Conservation (phyloP, 2,329 filamentous ascomycete genomes). For the Apiospora phragmitis region DNA sequence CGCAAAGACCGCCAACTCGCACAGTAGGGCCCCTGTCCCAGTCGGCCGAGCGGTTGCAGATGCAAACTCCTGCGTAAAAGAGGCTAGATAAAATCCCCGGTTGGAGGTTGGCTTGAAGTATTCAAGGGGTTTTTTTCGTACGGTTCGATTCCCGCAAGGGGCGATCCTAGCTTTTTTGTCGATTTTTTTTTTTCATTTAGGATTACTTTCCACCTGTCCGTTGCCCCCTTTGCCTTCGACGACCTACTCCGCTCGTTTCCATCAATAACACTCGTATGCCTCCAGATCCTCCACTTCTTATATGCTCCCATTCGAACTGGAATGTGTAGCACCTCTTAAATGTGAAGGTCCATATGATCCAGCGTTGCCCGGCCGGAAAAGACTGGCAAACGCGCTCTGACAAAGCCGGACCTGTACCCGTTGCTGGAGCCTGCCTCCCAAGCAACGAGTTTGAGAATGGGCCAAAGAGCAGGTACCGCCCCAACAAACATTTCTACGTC, state of each 20-base stretch:
- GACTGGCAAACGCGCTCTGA: neutral
- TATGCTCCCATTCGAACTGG: too few relatives aligned
- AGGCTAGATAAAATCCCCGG: neutral
- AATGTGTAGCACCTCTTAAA: neutral
- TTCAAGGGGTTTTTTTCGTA: neutral
- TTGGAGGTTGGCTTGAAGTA: neutral
- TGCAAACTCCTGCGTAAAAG: neutral
- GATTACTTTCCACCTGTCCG: neutral
- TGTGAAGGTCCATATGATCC: accelerated
- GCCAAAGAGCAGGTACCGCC: neutral
- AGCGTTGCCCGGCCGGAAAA: too few relatives aligned
- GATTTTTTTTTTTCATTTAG: neutral
- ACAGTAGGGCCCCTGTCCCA: neutral
- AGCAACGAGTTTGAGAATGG: neutral
- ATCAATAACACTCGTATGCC: too few relatives aligned
- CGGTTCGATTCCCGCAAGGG: neutral
- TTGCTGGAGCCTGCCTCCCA: too few relatives aligned
- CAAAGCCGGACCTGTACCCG: neutral
- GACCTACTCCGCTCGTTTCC: too few relatives aligned
- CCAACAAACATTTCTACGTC: neutral
- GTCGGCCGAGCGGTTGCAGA: neutral
- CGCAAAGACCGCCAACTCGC: neutral
- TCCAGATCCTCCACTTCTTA: too few relatives aligned
- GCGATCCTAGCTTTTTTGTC: neutral
- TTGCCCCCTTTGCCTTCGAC: neutral